These are phyloP conservation scores for Gillenia trifoliata DNA, from an alignment of 306 rosid species.

Conservation along the genomic window DNA sequence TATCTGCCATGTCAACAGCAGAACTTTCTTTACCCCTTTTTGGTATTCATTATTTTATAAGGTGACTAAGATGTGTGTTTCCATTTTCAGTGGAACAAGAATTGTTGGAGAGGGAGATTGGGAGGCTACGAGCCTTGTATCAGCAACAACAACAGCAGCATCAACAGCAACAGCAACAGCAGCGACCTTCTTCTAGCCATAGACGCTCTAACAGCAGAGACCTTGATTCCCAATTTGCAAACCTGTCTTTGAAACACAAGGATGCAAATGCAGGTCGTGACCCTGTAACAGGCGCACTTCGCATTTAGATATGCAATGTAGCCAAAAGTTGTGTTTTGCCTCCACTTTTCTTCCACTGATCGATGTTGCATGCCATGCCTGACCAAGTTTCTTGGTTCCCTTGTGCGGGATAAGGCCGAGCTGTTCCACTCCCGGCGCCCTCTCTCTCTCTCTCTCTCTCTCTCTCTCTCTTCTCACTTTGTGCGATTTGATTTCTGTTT, in stretches of 20 bases:
- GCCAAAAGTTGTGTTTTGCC: conserved; percentile 37
- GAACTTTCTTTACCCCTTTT: not conserved
- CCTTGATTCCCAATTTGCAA: conserved; percentile 84
- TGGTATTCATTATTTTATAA: conserved; percentile 1
- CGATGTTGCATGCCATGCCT: conserved; percentile 17
- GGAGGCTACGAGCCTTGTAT: conserved; percentile 71
- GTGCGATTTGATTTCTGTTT: conserved; percentile 40
- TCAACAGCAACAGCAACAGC: conserved; percentile 48
- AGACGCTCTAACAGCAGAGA: conserved; percentile 88
- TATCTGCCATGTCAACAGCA: not conserved
- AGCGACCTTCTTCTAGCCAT: conserved; percentile 66
- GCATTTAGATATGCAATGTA: conserved; percentile 44
- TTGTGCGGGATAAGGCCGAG: conserved; percentile 58
- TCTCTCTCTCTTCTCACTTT: conserved; percentile 32
- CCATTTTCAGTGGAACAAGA: conserved; percentile 93
- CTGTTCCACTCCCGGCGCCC: conserved; percentile 34
- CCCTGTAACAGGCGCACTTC: conserved; percentile 63
- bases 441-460: conserved; percentile 25
- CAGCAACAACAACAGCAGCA: conserved; percentile 61
- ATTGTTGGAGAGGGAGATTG: conserved; percentile 96
- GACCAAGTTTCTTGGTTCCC: conserved; percentile 33
- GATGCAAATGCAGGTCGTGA: conserved; percentile 68
- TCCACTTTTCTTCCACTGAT: conserved; percentile 23
- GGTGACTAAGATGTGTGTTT: conserved; percentile 35
- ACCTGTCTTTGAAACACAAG: conserved; percentile 81